Percentiles rank a stretch among this genome's conserved stretches.
phyloP scores from a whole-genome alignment of 129 eudicot genomes.

The Artemisia annua region DNA sequence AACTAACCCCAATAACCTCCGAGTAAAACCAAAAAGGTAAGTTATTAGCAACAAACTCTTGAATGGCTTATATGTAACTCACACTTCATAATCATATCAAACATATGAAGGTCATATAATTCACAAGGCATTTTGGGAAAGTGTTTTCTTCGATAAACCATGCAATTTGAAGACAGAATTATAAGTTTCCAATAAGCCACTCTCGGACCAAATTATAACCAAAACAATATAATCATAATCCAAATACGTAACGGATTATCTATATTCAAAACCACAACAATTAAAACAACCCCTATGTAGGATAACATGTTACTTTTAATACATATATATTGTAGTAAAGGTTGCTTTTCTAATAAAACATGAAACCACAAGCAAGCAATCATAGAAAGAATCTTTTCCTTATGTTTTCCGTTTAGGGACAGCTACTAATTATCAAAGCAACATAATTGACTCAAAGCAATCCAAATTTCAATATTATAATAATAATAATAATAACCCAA shows the following conservation, averaged over 20 bases:
- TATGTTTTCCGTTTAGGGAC: neutral
- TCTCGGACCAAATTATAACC: too few species aligned
- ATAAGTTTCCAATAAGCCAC: too few species aligned
- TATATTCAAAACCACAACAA: too few species aligned
- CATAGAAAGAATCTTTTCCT: conserved; percentile 7
- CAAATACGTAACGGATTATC: too few species aligned
- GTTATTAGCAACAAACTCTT: neutral
- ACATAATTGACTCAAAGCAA: neutral
- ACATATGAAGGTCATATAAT: neutral
- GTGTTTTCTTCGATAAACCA: too few species aligned
- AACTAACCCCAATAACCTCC: neutral
- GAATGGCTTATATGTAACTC: neutral
- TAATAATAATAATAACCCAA: too few species aligned
- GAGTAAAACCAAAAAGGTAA: neutral
- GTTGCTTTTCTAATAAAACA: neutral
- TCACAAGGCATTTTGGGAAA: neutral
- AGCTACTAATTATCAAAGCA: neutral
- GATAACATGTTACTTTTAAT: conserved; percentile 14
- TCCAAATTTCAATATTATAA: too few species aligned
- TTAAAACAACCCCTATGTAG: neutral
- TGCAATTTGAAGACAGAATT: too few species aligned
- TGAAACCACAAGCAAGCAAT: conserved; percentile 15
- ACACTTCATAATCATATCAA: neutral
- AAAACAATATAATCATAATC: too few species aligned
- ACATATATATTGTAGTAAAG: neutral